These are phyloP conservation scores for Cryphonectria carpinicola DNA, from an alignment of 2,329 filamentous ascomycete species.

Conservation along the genomic window DNA sequence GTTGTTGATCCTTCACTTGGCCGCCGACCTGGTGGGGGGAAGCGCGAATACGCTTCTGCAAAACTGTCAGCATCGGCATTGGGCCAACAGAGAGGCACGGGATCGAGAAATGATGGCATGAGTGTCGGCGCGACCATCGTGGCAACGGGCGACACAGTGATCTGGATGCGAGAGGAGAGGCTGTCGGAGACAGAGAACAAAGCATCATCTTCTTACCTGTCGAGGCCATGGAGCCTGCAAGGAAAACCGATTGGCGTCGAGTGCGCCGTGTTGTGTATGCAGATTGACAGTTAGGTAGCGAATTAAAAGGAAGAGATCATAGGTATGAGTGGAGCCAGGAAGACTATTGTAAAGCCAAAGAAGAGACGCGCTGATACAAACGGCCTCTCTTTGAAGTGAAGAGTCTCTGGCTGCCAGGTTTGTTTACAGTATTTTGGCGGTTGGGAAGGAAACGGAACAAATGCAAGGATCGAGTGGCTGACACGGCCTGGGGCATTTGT, in stretches of 20 bases:
- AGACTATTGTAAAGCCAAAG: slow-evolving; percentile 13
- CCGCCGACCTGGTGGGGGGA: slow-evolving; percentile 25
- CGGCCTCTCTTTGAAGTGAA: slow-evolving; percentile 16
- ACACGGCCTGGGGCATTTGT: slow-evolving; percentile 13
- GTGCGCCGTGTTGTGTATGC: slow-evolving; percentile 6
- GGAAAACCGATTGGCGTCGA: slow-evolving; percentile 4
- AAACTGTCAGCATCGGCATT: slow-evolving; percentile 15
- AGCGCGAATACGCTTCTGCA: slow-evolving; percentile 28
- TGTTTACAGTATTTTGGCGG: slow-evolving; percentile 14
- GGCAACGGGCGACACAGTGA: not conserved
- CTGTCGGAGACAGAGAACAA: not conserved
- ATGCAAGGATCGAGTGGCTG: slow-evolving; percentile 23
- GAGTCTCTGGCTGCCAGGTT: slow-evolving; percentile 9
- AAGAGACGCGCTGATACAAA: slow-evolving; percentile 19
- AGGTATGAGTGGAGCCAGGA: slow-evolving; percentile 26
- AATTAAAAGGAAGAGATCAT: slow-evolving; percentile 21
- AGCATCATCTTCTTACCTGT: slow-evolving; percentile 22
- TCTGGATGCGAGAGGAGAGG: not conserved
- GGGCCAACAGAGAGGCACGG: not conserved
- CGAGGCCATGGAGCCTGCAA: slow-evolving; percentile 27
- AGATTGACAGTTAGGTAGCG: not conserved
- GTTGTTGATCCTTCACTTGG: slow-evolving; percentile 43
- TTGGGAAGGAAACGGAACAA: slow-evolving; percentile 20
- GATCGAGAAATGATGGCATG: not conserved
- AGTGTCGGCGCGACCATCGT: not conserved